Conservation (phyloP, 2,329 filamentous ascomycete genomes). For the Claviceps sp. region DNA sequence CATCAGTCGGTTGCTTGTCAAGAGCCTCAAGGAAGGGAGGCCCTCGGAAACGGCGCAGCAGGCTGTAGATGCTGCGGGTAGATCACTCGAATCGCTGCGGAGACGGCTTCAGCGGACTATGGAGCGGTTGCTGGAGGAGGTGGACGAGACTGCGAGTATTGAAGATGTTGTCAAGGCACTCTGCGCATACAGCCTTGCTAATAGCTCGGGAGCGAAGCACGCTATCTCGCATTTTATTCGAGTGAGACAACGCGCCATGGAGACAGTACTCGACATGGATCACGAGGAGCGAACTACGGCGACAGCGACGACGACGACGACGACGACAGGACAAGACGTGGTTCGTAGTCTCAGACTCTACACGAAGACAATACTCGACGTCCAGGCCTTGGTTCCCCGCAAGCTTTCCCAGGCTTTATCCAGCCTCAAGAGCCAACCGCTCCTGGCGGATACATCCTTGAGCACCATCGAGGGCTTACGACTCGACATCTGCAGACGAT, state of each 20-base stretch:
- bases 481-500: conserved; percentile 63
- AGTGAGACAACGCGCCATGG: conserved; percentile 56
- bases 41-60: conserved; percentile 20
- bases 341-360: conserved; percentile 58
- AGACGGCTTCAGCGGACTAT: conserved; percentile 53
- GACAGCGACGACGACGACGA: conserved; percentile 23
- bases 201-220: conserved; percentile 67
- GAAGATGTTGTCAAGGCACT: conserved; percentile 56
- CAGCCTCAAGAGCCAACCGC: conserved; percentile 52
- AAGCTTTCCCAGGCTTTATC: conserved; percentile 57
- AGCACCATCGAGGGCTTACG: conserved; percentile 54
- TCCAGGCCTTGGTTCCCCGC: conserved; percentile 61
- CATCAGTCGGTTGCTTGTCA: conserved; percentile 60
- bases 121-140: conserved; percentile 52
- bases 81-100: conserved; percentile 48
- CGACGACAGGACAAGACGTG: conserved; percentile 30
- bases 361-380: conserved; percentile 62
- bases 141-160: conserved; percentile 36
- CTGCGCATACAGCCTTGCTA: conserved; percentile 70
- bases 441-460: conserved; percentile 61
- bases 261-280: conserved; percentile 42
- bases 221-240: conserved; percentile 67
- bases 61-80: conserved; percentile 46
- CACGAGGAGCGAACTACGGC: conserved; percentile 27
- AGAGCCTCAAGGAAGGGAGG: conserved; percentile 47